Percentiles rank a stretch among this genome's conserved stretches.
These are phyloP conservation scores for Rubia peregrina DNA, from an alignment of 305 asterid genomes.

Conservation along the genomic window DNA sequence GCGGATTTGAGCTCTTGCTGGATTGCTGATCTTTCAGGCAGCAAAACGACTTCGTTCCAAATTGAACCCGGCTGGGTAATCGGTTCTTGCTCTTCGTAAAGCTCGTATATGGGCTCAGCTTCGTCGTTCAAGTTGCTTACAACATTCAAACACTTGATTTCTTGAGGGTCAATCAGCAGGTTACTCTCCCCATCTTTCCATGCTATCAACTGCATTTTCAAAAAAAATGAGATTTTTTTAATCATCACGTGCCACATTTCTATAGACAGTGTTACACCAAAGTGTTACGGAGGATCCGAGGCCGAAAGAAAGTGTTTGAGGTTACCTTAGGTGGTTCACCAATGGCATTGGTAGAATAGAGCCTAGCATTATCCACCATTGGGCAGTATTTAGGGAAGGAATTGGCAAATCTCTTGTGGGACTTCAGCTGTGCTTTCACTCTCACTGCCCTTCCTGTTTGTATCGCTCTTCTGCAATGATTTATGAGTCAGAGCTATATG, in stretches of 20 bases:
- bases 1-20: conserved; percentile 47
- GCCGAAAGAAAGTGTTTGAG: not conserved
- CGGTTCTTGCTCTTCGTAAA: conserved; percentile 33
- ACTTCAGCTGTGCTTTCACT: conserved; percentile 69
- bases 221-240: not conserved
- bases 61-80: conserved; percentile 38
- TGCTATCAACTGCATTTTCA: conserved; percentile 57
- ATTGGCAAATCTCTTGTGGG: conserved; percentile 85
- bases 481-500: too few relatives aligned
- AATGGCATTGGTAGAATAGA: conserved; percentile 58
- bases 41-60: conserved; percentile 56
- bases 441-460: conserved; percentile 81
- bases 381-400: conserved; percentile 60
- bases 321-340: conserved; percentile 69
- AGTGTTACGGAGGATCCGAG: not conserved
- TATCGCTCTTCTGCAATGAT: conserved; percentile 65
- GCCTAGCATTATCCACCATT: conserved; percentile 75
- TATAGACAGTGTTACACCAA: not conserved
- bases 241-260: not conserved
- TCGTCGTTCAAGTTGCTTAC: conserved; percentile 60
- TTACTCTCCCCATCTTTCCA: conserved; percentile 85
- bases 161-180: conserved; percentile 52
- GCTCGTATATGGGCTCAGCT: conserved; percentile 66
- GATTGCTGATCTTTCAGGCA: conserved; percentile 37
- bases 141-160: conserved; percentile 46